phyloP scores from a whole-genome alignment of 228 moss, liverwort and hornwort genomes.

The Sphagnum fallax region DNA sequence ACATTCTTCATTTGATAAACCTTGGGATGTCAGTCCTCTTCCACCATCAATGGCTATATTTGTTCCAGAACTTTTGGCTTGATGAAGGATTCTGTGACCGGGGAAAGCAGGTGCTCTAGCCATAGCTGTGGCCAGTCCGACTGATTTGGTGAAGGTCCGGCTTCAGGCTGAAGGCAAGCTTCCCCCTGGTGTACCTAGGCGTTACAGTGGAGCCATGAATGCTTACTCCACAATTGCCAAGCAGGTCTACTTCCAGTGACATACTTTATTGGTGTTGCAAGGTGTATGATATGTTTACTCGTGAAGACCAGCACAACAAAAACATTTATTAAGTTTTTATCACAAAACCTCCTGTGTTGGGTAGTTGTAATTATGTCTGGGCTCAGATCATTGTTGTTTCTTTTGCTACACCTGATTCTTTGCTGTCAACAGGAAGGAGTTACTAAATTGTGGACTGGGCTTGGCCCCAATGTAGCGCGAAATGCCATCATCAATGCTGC shows the following conservation, averaged over 20 bases:
- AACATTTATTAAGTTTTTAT: no score
- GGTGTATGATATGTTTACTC: no score
- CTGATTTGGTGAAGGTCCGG: conserved; percentile 97
- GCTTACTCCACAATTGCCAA: conserved; percentile 90
- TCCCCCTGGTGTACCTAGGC: conserved; percentile 78
- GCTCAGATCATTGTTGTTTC: no score
- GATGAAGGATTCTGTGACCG: not conserved
- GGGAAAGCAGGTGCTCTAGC: conserved; percentile 68
- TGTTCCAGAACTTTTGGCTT: no score
- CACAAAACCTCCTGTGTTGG: no score
- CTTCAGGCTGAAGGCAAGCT: conserved; percentile 96
- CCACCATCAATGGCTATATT: no score
- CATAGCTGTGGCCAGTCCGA: conserved; percentile 88
- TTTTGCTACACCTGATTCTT: no score
- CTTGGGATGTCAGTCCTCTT: no score
- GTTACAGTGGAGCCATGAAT: conserved; percentile 94
- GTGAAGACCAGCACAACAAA: no score
- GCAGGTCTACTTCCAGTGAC: conserved; percentile 33
- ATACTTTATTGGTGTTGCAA: no score
- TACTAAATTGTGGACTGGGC: conserved; percentile 84
- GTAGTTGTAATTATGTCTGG: no score
- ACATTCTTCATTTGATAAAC: not conserved
- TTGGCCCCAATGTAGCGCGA: conserved; percentile 95
- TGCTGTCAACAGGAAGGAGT: conserved; percentile 70
- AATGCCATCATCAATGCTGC: conserved; percentile 98